phyloP scores from a whole-genome alignment of 139 green algal genomes.

The Coelastrella sp. region DNA sequence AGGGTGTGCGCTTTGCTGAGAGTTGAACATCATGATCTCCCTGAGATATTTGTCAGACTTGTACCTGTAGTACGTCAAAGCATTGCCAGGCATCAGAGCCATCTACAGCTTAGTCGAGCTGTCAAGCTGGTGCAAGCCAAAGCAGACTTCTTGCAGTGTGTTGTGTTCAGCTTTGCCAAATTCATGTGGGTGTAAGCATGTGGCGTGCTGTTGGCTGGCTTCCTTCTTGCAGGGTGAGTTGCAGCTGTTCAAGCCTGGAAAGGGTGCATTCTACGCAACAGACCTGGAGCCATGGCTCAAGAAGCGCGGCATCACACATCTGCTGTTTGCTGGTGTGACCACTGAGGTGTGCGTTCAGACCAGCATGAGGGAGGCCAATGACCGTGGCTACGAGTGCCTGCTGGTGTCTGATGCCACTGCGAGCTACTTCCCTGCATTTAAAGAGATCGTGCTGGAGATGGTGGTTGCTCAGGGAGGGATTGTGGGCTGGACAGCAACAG shows the following conservation, averaged over 20 bases:
- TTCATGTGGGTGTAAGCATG: background rate
- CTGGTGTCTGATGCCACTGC: slow-evolving; percentile 74
- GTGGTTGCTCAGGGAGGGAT: slow-evolving; percentile 66
- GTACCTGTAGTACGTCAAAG: no score
- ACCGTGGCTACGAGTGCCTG: slow-evolving; percentile 76
- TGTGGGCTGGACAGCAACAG: slow-evolving; percentile 62
- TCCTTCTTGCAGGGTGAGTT: slow-evolving; percentile 58
- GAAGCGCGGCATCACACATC: slow-evolving; percentile 65
- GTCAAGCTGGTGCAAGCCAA: no score
- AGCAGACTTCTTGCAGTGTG: background rate
- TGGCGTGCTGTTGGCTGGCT: background rate
- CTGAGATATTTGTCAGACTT: no score
- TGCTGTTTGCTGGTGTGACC: slow-evolving; percentile 74
- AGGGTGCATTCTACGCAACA: slow-evolving; percentile 80
- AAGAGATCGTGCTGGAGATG: slow-evolving; percentile 64
- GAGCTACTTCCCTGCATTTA: slow-evolving; percentile 76
- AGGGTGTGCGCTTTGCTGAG: background rate
- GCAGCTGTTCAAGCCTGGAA: slow-evolving; percentile 73
- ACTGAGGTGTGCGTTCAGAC: slow-evolving; percentile 77
- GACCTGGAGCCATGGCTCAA: slow-evolving; percentile 64
- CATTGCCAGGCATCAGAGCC: no score
- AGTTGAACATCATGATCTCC: background rate
- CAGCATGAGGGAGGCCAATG: slow-evolving; percentile 78
- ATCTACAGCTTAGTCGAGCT: no score
- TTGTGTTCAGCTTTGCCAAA: background rate